phyloP scores from a whole-genome alignment of 2,329 filamentous ascomycete genomes.

The Penicillium sp. region DNA sequence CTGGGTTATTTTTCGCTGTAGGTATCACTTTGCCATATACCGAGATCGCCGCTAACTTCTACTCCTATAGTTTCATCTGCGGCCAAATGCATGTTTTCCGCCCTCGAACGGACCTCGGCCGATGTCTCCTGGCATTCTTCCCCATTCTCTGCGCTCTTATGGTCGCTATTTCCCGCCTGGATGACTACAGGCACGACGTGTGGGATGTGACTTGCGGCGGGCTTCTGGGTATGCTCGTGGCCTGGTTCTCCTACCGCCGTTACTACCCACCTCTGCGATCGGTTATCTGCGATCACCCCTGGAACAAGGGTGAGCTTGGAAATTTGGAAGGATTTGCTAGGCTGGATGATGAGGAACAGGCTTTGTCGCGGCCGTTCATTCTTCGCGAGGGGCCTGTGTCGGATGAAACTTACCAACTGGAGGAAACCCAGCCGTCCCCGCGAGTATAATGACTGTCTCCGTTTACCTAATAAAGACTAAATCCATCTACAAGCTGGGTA shows the following conservation, averaged over 20 bases:
- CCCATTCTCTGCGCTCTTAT: conserved; percentile 58
- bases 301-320: conserved; percentile 32
- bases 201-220: conserved; percentile 60
- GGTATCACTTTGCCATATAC: conserved; percentile 10
- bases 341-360: conserved; percentile 36
- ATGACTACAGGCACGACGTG: conserved; percentile 64
- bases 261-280: conserved; percentile 58
- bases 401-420: conserved; percentile 28
- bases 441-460: no score
- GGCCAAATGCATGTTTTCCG: conserved; percentile 60
- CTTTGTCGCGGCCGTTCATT: conserved; percentile 12
- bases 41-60: background rate
- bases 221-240: conserved; percentile 53
- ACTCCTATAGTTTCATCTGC: conserved; percentile 40
- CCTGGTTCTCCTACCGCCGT: conserved; percentile 59
- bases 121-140: conserved; percentile 54
- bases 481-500: no score
- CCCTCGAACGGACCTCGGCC: conserved; percentile 56
- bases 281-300: conserved; percentile 53
- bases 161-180: conserved; percentile 61
- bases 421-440: conserved; percentile 7
- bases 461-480: no score
- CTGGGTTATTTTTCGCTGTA: conserved; percentile 58
- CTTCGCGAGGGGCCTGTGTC: conserved; percentile 11
- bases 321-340: conserved; percentile 30